Conservation (phyloP, 139 green algal species). For the Astrephomene gubernaculifera region DNA sequence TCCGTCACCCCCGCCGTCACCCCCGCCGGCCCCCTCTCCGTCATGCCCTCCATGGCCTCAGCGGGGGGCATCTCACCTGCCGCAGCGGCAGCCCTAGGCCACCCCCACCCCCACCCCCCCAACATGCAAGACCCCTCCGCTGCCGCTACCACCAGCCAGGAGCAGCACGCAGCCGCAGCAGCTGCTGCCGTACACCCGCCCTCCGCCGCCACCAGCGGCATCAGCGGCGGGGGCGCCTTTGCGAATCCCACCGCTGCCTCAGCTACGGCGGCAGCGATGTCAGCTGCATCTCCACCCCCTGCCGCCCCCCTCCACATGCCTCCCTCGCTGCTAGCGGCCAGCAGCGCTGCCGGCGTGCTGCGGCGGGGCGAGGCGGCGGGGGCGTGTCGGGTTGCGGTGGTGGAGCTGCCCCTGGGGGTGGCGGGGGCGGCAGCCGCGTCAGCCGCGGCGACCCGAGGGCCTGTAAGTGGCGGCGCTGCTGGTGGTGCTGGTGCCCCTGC, state of each 20-base stretch:
- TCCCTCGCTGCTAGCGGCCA: too few species aligned
- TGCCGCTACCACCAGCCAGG: neutral
- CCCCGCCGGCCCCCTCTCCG: neutral
- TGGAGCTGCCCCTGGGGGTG: neutral
- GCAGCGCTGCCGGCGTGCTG: neutral
- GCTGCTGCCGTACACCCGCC: too few species aligned
- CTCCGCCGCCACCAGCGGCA: neutral
- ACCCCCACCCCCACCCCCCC: neutral
- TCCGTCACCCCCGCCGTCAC: neutral
- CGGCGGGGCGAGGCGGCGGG: neutral
- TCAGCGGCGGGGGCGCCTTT: neutral
- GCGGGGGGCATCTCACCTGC: neutral
- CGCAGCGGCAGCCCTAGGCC: neutral
- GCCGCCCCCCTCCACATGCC: neutral
- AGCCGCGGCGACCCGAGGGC: neutral
- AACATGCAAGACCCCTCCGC: neutral
- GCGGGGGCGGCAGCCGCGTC: neutral
- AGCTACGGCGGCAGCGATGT: neutral
- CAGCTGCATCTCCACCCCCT: neutral
- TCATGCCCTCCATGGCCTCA: slow-evolving; percentile 6
- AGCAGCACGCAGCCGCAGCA: neutral
- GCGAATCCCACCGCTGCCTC: neutral
- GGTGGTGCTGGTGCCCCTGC: too few species aligned
- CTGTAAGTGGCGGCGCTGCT: neutral
- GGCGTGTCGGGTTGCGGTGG: slow-evolving; percentile 20